Percentiles rank a stretch among this genome's conserved stretches.
Evolutionary conservation across 768 basidiomycete species (phyloP).

Genomic region (Rhodocollybia butyracea): DNA sequence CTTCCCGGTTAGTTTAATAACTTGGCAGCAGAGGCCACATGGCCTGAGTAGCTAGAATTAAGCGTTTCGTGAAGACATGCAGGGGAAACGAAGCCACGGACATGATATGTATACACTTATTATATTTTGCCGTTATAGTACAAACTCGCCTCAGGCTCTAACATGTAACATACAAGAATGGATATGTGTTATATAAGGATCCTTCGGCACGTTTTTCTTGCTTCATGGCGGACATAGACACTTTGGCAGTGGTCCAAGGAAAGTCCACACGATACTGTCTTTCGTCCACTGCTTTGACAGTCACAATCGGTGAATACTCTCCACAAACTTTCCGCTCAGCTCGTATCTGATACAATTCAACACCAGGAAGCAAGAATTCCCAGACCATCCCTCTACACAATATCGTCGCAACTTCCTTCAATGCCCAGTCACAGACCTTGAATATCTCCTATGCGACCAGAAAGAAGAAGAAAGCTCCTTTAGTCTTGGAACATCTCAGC

Average conservation of each 20-base stretch:
- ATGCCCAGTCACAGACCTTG: slow-evolving; percentile 29
- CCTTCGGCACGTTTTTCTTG: neutral
- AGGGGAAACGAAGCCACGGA: too few relatives aligned
- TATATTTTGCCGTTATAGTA: too few relatives aligned
- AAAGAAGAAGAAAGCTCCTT: slow-evolving; percentile 34
- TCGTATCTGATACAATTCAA: neutral
- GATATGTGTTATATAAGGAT: too few relatives aligned
- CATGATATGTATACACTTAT: too few relatives aligned
- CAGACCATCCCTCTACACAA: slow-evolving; percentile 40
- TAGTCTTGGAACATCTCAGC: slow-evolving; percentile 38
- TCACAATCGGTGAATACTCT: slow-evolving; percentile 10
- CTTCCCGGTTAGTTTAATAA: too few relatives aligned
- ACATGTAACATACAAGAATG: too few relatives aligned
- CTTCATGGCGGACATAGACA: neutral
- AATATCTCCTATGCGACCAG: slow-evolving; percentile 51
- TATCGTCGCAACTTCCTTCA: slow-evolving; percentile 50
- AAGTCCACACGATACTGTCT: slow-evolving; percentile 1
- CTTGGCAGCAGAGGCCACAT: too few relatives aligned
- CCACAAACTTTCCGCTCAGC: neutral
- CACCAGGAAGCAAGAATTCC: neutral
- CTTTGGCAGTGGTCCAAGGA: neutral
- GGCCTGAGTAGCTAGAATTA: too few relatives aligned
- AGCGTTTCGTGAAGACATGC: too few relatives aligned
- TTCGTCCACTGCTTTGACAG: neutral
- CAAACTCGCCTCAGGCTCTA: too few relatives aligned